phyloP scores from a whole-genome alignment of 73 alveolate species.

The Chromera velia region DNA sequence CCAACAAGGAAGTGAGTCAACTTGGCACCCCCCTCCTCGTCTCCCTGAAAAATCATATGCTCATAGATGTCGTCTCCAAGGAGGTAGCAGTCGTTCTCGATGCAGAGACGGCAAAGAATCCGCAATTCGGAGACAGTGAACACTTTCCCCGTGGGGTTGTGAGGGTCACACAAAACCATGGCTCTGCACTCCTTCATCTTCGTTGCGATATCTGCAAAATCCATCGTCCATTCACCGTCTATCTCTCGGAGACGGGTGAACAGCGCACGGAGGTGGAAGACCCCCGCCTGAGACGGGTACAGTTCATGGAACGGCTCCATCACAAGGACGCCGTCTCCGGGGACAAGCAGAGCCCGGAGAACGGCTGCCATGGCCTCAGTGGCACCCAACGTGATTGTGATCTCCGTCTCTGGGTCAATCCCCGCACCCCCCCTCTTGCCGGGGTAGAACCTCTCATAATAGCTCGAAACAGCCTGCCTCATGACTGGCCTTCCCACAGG shows the following conservation, averaged over 20 bases:
- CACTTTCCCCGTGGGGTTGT: conserved; percentile 53
- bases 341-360: not conserved
- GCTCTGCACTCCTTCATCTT: conserved; percentile 35
- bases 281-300: not conserved
- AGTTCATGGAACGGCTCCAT: conserved; percentile 7
- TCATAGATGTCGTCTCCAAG: conserved; percentile 59
- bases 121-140: conserved; percentile 39
- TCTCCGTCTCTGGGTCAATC: conserved; percentile 2
- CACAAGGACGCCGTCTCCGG: not conserved
- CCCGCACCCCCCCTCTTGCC: not conserved
- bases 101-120: conserved; percentile 21
- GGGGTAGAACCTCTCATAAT: conserved; percentile 1
- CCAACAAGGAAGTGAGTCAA: too few relatives aligned
- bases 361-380: conserved; percentile 2
- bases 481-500: conserved; percentile 2
- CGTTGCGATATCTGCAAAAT: conserved; percentile 46
- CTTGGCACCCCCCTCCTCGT: too few relatives aligned
- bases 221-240: conserved; percentile 23
- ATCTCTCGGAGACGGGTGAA: not conserved
- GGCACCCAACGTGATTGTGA: conserved; percentile 8
- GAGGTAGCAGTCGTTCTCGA: conserved; percentile 19
- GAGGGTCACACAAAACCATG: conserved; percentile 51
- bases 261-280: not conserved
- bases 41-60: conserved; percentile 38
- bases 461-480: not conserved